Conservation (phyloP, 805 yeast genomes). For the Pichia sporocuriosa region DNA sequence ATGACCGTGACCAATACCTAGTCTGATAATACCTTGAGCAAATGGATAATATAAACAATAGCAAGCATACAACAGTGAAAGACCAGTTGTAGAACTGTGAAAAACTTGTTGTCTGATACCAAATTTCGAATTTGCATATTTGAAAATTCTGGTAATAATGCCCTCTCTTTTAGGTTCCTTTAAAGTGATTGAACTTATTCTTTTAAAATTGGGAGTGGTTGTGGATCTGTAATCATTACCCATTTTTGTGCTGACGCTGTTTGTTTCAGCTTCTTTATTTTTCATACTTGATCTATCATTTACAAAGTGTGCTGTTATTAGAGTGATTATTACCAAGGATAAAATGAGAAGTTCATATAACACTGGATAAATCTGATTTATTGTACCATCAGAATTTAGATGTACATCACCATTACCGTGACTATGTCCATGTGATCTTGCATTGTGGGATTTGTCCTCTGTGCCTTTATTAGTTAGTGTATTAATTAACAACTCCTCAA, state of each 20-base stretch:
- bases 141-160: conserved; percentile 1
- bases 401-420: conserved; percentile 24
- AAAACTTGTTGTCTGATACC: conserved; percentile 17
- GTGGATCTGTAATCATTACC: background rate
- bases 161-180: conserved; percentile 20
- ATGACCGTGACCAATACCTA: background rate
- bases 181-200: conserved; percentile 24
- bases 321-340: conserved; percentile 25
- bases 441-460: background rate
- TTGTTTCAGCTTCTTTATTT: background rate
- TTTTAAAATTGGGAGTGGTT: conserved; percentile 14
- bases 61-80: conserved; percentile 32
- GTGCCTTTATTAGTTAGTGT: conserved; percentile 18
- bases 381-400: conserved; percentile 11
- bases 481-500: conserved; percentile 61
- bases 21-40: conserved; percentile 13
- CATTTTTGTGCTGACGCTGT: conserved; percentile 3
- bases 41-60: conserved; percentile 29
- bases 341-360: conserved; percentile 28
- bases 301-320: conserved; percentile 28
- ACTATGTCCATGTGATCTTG: conserved; percentile 8
- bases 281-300: conserved; percentile 10
- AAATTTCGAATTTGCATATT: background rate
- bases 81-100: conserved; percentile 37
- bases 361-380: conserved; percentile 10